These are phyloP conservation scores for Cryptosporidium meleagridis DNA, from an alignment of 169 alveolate genomes.

Conservation along the genomic window DNA sequence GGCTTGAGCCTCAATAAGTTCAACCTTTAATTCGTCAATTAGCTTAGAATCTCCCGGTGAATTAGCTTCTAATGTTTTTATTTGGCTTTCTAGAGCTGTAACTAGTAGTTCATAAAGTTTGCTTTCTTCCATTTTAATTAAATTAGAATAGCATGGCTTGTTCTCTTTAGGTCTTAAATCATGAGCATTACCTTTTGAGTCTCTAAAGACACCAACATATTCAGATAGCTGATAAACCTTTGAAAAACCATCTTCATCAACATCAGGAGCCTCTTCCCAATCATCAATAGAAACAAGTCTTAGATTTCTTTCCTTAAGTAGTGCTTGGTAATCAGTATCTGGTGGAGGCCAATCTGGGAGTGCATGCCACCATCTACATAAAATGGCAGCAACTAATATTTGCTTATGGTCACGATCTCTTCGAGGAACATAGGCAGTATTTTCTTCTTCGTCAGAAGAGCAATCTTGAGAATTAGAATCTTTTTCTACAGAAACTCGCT, in stretches of 20 bases:
- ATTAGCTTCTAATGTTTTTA: constrained; percentile 76
- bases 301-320: constrained; percentile 83
- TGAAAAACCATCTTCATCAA: constrained; percentile 85
- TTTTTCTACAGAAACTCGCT: constrained; percentile 5
- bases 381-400: constrained; percentile 62
- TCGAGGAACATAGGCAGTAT: constrained; percentile 59
- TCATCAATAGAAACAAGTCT: constrained; percentile 86
- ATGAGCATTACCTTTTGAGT: constrained; percentile 88
- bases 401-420: constrained; percentile 72
- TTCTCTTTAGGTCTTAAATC: constrained; percentile 91
- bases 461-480: constrained; percentile 9
- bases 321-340: constrained; percentile 83
- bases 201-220: constrained; percentile 89
- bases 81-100: constrained; percentile 84
- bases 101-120: constrained; percentile 80
- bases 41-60: constrained; percentile 75
- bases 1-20: constrained; percentile 54
- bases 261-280: constrained; percentile 90
- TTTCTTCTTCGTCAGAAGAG: constrained; percentile 35
- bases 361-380: constrained; percentile 92
- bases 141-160: constrained; percentile 88
- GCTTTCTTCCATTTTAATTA: constrained; percentile 79
- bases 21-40: constrained; percentile 50
- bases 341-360: constrained; percentile 95
- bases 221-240: constrained; percentile 91